phyloP scores from a whole-genome alignment of 495 filamentous ascomycete species.

The Jackrogersella multiformis region DNA sequence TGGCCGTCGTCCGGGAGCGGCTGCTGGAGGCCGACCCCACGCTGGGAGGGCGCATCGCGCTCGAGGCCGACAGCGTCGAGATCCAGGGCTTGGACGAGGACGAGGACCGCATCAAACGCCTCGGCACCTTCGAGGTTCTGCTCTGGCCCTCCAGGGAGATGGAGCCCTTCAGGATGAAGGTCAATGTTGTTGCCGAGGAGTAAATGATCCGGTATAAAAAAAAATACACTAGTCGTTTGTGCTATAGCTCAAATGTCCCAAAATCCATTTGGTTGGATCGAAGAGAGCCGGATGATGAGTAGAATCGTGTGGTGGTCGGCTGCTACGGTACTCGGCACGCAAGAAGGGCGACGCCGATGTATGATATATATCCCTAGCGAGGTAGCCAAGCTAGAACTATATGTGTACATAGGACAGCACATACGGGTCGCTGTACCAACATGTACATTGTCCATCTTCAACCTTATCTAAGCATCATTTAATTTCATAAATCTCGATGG shows the following conservation, averaged over 20 bases:
- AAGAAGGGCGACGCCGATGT: conserved; percentile 1
- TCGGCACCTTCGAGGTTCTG: conserved; percentile 52
- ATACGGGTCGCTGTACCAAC: conserved; percentile 4
- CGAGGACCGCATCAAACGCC: conserved; percentile 50
- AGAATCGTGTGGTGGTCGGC: background rate
- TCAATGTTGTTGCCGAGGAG: conserved; percentile 48
- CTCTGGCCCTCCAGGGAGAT: conserved; percentile 36
- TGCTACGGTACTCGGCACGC: background rate
- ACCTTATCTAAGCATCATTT: background rate
- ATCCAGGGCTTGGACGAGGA: conserved; percentile 47
- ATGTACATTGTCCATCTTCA: conserved; percentile 3
- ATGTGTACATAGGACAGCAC: conserved; percentile 23
- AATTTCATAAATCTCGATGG: background rate
- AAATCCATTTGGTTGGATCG: too few species aligned
- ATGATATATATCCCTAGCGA: conserved; percentile 30
- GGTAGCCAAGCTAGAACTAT: conserved; percentile 1
- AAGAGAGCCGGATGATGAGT: background rate
- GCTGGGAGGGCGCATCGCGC: conserved; percentile 45
- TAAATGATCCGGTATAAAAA: background rate
- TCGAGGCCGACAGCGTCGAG: conserved; percentile 46
- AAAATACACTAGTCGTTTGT: background rate
- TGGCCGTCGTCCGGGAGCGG: conserved; percentile 43
- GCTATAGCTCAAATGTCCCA: too few species aligned
- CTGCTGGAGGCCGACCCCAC: conserved; percentile 40
- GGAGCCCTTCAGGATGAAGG: conserved; percentile 43